These are phyloP conservation scores for Akanthomyces dipterigenus DNA, from an alignment of 2,329 filamentous ascomycete species.

Conservation along the genomic window DNA sequence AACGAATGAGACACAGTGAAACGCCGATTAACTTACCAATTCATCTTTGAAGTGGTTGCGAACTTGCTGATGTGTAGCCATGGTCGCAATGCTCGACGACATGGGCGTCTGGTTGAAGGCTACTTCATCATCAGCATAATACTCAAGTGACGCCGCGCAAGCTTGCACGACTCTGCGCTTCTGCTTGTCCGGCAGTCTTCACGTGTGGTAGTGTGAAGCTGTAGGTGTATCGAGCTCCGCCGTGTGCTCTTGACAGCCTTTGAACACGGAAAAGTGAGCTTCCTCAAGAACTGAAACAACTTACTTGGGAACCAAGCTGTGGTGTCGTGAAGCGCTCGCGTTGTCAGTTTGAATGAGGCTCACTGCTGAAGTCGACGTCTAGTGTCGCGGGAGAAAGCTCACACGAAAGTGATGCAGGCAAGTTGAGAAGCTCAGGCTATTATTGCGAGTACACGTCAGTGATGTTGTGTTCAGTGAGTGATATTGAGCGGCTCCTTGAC, in stretches of 20 bases:
- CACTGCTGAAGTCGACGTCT: neutral
- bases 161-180: neutral
- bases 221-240: neutral
- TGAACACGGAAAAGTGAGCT: neutral
- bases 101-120: neutral
- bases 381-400: neutral
- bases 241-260: neutral
- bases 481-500: neutral
- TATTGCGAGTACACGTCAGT: neutral
- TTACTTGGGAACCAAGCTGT: neutral
- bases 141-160: neutral
- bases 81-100: slow-evolving; percentile 21
- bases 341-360: neutral
- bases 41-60: slow-evolving; percentile 26
- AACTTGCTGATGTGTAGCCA: slow-evolving; percentile 25
- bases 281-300: neutral
- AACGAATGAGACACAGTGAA: slow-evolving; percentile 7
- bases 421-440: neutral
- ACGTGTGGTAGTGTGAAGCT: neutral
- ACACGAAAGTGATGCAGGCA: too few relatives aligned
- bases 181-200: neutral
- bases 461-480: neutral
- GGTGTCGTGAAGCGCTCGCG: neutral
- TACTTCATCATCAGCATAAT: neutral
- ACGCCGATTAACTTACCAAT: slow-evolving; percentile 22